phyloP scores from a whole-genome alignment of 257 asterid genomes.

The Solanum neorickii region DNA sequence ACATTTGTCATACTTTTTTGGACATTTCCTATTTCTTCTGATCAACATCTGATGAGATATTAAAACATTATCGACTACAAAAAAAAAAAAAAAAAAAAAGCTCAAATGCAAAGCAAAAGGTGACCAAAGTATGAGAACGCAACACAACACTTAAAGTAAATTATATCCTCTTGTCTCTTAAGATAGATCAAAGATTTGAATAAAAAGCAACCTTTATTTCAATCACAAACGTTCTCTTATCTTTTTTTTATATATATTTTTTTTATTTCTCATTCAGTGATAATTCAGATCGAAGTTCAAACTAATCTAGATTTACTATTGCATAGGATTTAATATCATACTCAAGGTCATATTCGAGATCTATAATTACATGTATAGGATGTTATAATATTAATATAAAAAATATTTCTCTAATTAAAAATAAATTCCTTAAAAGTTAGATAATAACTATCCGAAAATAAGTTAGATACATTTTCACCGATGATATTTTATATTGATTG shows the following conservation, averaged over 20 bases:
- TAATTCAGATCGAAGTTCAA: too few relatives aligned
- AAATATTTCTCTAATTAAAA: background rate
- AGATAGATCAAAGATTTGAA: background rate
- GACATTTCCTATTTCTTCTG: background rate
- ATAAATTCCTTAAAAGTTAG: too few relatives aligned
- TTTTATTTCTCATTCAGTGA: too few relatives aligned
- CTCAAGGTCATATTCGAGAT: accelerated
- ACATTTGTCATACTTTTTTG: background rate
- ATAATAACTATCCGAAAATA: background rate
- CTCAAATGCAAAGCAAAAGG: background rate
- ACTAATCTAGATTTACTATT: too few relatives aligned
- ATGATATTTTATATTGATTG: too few relatives aligned
- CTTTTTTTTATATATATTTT: accelerated
- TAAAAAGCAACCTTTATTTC: background rate
- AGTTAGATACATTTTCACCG: accelerated
- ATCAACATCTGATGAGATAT: background rate
- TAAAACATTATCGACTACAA: background rate
- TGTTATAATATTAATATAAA: background rate
- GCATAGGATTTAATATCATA: too few relatives aligned
- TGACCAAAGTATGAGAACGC: background rate
- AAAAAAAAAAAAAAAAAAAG: background rate
- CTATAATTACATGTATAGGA: background rate
- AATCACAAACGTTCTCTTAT: background rate
- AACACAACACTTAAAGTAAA: background rate
- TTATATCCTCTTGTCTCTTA: background rate